A percentile compares a stretch with the other conserved stretches of the same genome.
Conservation (phyloP, 805 yeast genomes). For the Lipomyces sp. region DNA sequence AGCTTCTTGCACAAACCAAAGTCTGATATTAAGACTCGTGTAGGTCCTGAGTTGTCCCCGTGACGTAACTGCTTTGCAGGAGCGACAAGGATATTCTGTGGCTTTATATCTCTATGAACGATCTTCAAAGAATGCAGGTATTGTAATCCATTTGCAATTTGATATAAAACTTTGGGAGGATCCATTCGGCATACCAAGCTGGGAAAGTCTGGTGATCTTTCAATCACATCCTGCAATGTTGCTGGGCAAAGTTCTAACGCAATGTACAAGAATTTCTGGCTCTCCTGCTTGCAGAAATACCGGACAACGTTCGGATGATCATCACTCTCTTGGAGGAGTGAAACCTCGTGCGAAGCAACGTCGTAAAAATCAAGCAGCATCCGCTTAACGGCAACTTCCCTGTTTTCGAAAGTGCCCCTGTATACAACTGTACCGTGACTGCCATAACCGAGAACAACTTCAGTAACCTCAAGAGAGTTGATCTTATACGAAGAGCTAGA, state of each 20-base stretch:
- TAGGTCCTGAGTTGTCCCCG: slow-evolving; percentile 46
- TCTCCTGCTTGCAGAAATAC: slow-evolving; percentile 90
- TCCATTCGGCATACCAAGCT: slow-evolving; percentile 52
- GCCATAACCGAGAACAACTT: slow-evolving; percentile 81
- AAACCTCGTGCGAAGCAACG: slow-evolving; percentile 89
- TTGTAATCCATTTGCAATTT: slow-evolving; percentile 80
- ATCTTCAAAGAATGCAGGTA: slow-evolving; percentile 88
- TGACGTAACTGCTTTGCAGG: slow-evolving; percentile 53
- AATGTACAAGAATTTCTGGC: slow-evolving; percentile 85
- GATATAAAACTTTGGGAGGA: slow-evolving; percentile 63
- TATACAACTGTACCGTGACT: slow-evolving; percentile 96
- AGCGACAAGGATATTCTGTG: slow-evolving; percentile 88
- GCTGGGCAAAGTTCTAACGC: slow-evolving; percentile 92
- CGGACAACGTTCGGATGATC: slow-evolving; percentile 95
- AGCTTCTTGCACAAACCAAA: slow-evolving; percentile 93
- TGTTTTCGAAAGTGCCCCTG: slow-evolving; percentile 83
- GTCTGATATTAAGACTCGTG: slow-evolving; percentile 84
- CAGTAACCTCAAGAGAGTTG: slow-evolving; percentile 59
- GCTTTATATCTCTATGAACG: slow-evolving; percentile 93
- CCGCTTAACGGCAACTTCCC: slow-evolving; percentile 95
- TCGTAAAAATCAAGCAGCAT: slow-evolving; percentile 93
- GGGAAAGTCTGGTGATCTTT: slow-evolving; percentile 50
- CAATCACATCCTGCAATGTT: slow-evolving; percentile 83
- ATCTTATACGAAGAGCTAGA: slow-evolving; percentile 13
- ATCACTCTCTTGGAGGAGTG: slow-evolving; percentile 87